phyloP scores from a whole-genome alignment of 2,329 filamentous ascomycete genomes.

The Xylariomycetidae sp. region DNA sequence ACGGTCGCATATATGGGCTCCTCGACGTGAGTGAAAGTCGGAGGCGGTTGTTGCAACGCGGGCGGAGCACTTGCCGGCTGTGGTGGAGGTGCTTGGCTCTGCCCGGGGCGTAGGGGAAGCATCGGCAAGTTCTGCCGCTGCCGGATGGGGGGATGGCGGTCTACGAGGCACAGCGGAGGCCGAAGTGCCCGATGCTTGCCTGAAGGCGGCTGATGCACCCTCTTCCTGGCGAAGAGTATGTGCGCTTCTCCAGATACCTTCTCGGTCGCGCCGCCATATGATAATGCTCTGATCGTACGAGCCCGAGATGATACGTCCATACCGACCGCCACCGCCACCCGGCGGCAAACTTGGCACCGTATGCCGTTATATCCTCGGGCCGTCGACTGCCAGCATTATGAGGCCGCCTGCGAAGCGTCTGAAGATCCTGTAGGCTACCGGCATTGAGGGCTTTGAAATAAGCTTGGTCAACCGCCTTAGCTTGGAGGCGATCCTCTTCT shows the following conservation, averaged over 20 bases:
- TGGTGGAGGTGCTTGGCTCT: too few relatives aligned
- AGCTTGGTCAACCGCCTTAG: conserved; percentile 65
- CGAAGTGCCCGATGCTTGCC: conserved; percentile 12
- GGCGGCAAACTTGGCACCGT: conserved; percentile 85
- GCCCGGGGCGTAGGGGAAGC: too few relatives aligned
- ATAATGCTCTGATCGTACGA: conserved; percentile 96
- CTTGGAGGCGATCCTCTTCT: conserved; percentile 68
- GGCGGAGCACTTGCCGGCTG: conserved; percentile 20
- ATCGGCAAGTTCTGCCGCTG: too few relatives aligned
- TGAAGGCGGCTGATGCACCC: conserved; percentile 48
- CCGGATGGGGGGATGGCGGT: conserved; percentile 13
- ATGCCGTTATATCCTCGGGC: conserved; percentile 71
- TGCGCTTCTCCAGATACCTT: conserved; percentile 78
- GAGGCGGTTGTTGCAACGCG: conserved; percentile 18
- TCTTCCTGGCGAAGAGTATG: conserved; percentile 74
- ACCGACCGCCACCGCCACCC: conserved; percentile 82
- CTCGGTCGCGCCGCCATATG: conserved; percentile 83
- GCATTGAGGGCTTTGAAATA: conserved; percentile 61
- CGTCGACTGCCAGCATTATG: conserved; percentile 69
- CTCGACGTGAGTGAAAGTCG: conserved; percentile 25
- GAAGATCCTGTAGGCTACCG: conserved; percentile 41
- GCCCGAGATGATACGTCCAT: conserved; percentile 92
- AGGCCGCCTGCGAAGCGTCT: conserved; percentile 30
- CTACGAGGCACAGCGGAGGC: conserved; percentile 9
- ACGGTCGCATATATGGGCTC: conserved; percentile 27